A percentile compares a stretch with the other conserved stretches of the same genome.
phyloP scores from a whole-genome alignment of 2,329 filamentous ascomycete species.

The Botrytis porri region DNA sequence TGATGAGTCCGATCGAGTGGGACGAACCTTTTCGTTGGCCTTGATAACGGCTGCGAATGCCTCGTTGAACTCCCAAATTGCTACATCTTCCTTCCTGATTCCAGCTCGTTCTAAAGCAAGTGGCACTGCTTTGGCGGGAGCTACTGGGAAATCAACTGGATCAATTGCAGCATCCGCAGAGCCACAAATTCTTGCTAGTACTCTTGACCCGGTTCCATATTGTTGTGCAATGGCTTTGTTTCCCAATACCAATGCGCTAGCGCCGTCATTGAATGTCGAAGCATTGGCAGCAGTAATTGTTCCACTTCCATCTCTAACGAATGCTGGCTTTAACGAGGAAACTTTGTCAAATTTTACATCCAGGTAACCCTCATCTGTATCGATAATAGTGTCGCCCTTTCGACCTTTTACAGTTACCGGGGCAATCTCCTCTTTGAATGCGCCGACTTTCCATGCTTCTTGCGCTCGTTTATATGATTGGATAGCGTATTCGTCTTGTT shows the following conservation, averaged over 20 bases:
- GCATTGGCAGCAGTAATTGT: constrained; percentile 94
- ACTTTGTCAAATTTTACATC: constrained; percentile 87
- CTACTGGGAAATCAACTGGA: constrained; percentile 89
- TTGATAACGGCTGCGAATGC: constrained; percentile 95
- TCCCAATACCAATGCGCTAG: constrained; percentile 81
- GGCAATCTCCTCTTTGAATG: constrained; percentile 86
- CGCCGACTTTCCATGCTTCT: constrained; percentile 77
- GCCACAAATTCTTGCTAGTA: constrained; percentile 81
- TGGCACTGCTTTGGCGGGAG: constrained; percentile 87
- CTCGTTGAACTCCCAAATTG: constrained; percentile 98
- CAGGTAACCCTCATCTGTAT: constrained; percentile 84
- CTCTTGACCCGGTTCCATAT: constrained; percentile 73
- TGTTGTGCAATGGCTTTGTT: constrained; percentile 77
- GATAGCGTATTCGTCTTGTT: constrained; percentile 90
- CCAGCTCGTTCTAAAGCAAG: constrained; percentile 85
- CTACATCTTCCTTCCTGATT: constrained; percentile 86
- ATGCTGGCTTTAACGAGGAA: constrained; percentile 82
- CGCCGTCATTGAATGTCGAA: constrained; percentile 92
- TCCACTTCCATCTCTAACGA: constrained; percentile 78
- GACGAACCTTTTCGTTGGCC: constrained; percentile 76
- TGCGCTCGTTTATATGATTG: constrained; percentile 86
- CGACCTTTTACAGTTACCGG: constrained; percentile 80
- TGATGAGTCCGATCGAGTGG: background rate
- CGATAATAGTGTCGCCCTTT: constrained; percentile 78
- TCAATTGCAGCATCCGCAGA: constrained; percentile 89